Percentiles rank a stretch among this genome's conserved stretches.
Evolutionary conservation across 495 filamentous ascomycete species (phyloP).

Genomic region (Aspergillus leporis): DNA sequence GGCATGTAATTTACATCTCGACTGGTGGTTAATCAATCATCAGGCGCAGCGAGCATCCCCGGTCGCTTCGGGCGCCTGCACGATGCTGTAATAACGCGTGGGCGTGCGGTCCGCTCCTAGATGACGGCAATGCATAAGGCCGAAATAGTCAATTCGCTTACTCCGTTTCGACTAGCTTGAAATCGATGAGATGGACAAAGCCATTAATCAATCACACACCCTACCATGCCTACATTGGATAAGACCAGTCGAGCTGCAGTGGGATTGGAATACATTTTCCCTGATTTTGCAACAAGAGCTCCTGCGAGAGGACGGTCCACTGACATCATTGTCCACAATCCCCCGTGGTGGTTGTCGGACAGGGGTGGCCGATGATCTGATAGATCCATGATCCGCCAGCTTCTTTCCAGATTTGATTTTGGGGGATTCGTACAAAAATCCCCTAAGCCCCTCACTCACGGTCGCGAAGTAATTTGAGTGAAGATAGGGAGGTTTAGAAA

Average conservation of each 20-base stretch:
- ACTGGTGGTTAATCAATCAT: background rate
- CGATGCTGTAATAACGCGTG: constrained; percentile 25
- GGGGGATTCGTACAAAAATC: background rate
- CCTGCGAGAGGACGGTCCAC: background rate
- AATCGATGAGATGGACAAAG: background rate
- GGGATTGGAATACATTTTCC: background rate
- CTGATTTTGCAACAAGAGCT: background rate
- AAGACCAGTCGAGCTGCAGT: background rate
- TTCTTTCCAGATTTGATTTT: background rate
- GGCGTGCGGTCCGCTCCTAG: constrained; percentile 6
- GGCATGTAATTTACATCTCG: background rate
- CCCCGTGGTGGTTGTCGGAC: background rate
- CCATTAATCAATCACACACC: background rate
- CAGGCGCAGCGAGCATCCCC: constrained; percentile 3
- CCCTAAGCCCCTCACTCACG: too few relatives aligned
- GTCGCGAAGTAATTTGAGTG: too few relatives aligned
- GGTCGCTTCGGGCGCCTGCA: constrained; percentile 15
- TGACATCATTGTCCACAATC: constrained; percentile 20
- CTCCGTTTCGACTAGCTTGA: constrained; percentile 3
- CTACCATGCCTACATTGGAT: background rate
- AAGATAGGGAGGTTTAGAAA: too few relatives aligned
- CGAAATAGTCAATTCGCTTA: constrained; percentile 15
- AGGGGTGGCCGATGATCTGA: background rate
- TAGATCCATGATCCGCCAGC: background rate
- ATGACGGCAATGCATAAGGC: constrained; percentile 22